These are phyloP conservation scores for Pulveroboletus ravenelii DNA, from an alignment of 768 basidiomycete species.

Conservation along the genomic window DNA sequence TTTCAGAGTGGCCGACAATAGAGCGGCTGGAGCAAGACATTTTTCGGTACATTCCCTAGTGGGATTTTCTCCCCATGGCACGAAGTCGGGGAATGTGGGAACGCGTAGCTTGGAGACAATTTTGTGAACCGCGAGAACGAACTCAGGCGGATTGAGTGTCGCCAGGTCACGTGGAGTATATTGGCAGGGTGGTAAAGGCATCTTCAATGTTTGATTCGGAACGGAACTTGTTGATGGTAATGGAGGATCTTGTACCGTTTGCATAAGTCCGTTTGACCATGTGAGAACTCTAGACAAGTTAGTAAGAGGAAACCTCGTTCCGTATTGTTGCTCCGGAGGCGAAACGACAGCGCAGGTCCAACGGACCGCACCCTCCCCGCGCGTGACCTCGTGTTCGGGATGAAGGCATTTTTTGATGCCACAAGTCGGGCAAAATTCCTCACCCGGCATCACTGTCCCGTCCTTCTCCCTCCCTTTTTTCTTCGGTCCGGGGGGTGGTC, in stretches of 20 bases:
- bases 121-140: constrained; percentile 28
- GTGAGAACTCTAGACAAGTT: constrained; percentile 16
- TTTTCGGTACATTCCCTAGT: constrained; percentile 13
- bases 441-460: constrained; percentile 11
- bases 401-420: constrained; percentile 29
- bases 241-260: constrained; percentile 5
- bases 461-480: constrained; percentile 25
- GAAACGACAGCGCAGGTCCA: constrained; percentile 27
- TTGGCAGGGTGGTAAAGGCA: constrained; percentile 9
- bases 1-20: constrained; percentile 33
- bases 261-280: constrained; percentile 7
- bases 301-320: constrained; percentile 13
- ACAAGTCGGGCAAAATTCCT: constrained; percentile 26
- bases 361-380: constrained; percentile 8
- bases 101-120: constrained; percentile 17
- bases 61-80: constrained; percentile 4
- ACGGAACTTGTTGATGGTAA: background rate
- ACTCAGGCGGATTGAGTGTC: constrained; percentile 20
- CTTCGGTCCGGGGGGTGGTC: constrained; percentile 13
- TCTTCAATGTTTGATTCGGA: constrained; percentile 2
- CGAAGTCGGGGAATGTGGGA: constrained; percentile 16
- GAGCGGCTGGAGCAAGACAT: constrained; percentile 33
- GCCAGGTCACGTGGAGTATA: constrained; percentile 22
- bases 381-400: constrained; percentile 20
- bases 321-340: constrained; percentile 16